Base-by-base conservation (phyloP, 306 rosid species). In the Prunus kanzakura region DNA sequence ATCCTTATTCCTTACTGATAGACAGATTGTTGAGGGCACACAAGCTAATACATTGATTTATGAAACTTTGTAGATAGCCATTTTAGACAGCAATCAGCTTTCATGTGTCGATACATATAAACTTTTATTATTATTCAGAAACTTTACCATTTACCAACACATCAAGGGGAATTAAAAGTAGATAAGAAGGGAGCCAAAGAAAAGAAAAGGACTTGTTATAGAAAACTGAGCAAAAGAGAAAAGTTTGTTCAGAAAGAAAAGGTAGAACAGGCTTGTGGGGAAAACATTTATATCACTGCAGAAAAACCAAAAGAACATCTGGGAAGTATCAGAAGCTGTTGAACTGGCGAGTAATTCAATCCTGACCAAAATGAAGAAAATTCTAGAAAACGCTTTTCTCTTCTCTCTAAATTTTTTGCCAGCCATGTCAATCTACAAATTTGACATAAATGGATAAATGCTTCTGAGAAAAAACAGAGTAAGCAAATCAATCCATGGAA, bases 301-400 rank as follows among this genome's bases (percentile, higher is more conserved):
- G 64, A 60, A 46, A 72, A 84, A 47, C 74, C 75, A 56, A 62
- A 76, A 66, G 66, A 69, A 32, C 54, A 62, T 66, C 50, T 54
- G 65, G 75, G 73, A 76, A 71, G 63, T 32, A 30, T 22, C 23
- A 32, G 51, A 67, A 80, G 67, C 69, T 67, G 63, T 72, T 72
- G 73, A 79, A 69, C 66, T 55, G 30, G 25, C 13, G 55, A 72
- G 55, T 16, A 72, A 65, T 68, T 69, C 71, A 47, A 64, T 70
- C 70, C 72, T 50, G 14, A 5, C 38, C 56, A 71, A 70, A 63
- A 60, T 63, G 8, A 78, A 64, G 20, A 71, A 78, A 76, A 66
- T 25, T 52, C 52, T 38, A 61, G 74, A 79, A 79, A 73, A 45
- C 51, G 4, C 54, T 51, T 11, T 19, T 13, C 11, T 11, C 19